A percentile compares a stretch with the other conserved stretches of the same genome.
Evolutionary conservation across 129 eudicot species (phyloP).

Genomic region (Flaveria sonorensis): DNA sequence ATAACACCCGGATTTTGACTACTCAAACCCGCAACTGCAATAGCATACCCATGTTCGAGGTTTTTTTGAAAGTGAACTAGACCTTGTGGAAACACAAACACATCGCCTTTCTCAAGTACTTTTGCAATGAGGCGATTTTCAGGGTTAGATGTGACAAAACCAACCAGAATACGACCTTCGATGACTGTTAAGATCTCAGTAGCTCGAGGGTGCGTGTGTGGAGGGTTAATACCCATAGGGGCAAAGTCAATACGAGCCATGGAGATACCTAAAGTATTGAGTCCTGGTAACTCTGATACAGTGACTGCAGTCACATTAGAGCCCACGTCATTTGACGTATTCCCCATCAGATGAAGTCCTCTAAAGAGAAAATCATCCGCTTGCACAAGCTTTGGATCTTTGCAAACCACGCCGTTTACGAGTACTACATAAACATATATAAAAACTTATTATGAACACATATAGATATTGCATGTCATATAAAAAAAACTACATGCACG

Average conservation of each 20-base stretch:
- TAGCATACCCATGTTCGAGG: conserved; percentile 14
- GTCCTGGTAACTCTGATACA: conserved; percentile 32
- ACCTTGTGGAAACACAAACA: conserved; percentile 48
- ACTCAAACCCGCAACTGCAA: conserved; percentile 38
- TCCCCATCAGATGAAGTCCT: conserved; percentile 34
- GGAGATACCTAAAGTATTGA: conserved; percentile 48
- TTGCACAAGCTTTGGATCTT: conserved; percentile 25
- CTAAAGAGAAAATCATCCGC: conserved; percentile 36
- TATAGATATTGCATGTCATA: neutral
- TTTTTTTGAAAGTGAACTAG: conserved; percentile 50
- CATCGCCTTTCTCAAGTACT: conserved; percentile 41
- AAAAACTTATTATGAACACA: neutral
- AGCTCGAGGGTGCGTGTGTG: conserved; percentile 42
- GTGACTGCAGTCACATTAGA: conserved; percentile 33
- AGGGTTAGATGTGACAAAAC: conserved; percentile 51
- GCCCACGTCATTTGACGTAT: conserved; percentile 36
- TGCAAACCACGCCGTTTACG: conserved; percentile 37
- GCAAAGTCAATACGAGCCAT: conserved; percentile 46
- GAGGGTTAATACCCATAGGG: conserved; percentile 44
- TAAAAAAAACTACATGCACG: too few relatives aligned
- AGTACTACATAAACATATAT: conserved; percentile 2
- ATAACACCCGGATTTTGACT: conserved; percentile 48
- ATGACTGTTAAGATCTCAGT: conserved; percentile 42
- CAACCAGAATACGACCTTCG: conserved; percentile 32
- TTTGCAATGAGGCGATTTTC: conserved; percentile 39